These are phyloP conservation scores for Trichoderma atroviride DNA, from an alignment of 2,329 filamentous ascomycete genomes.

Conservation along the genomic window DNA sequence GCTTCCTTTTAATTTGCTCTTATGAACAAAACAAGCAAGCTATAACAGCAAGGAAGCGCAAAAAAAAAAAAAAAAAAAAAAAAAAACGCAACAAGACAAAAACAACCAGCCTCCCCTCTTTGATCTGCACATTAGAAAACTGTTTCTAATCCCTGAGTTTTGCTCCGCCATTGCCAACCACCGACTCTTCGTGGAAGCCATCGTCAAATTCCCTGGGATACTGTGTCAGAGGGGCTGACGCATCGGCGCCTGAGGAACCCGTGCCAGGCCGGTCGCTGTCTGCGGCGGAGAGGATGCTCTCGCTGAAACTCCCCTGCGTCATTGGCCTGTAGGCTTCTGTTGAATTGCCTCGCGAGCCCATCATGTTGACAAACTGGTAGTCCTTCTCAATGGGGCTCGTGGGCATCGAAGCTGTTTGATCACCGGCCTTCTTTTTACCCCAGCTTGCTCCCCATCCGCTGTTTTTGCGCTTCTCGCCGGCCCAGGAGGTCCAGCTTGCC, in stretches of 20 bases:
- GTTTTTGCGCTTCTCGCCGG: slow-evolving; percentile 72
- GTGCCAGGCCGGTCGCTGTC: slow-evolving; percentile 37
- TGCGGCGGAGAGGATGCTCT: slow-evolving; percentile 48
- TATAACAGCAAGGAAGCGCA: background rate
- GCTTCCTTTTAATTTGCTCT: background rate
- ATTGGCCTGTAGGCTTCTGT: slow-evolving; percentile 38
- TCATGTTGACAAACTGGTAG: slow-evolving; percentile 43
- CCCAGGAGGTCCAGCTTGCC: slow-evolving; percentile 70
- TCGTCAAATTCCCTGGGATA: slow-evolving; percentile 22
- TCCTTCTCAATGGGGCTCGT: slow-evolving; percentile 44
- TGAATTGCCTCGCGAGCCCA: slow-evolving; percentile 35
- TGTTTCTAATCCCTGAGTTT: slow-evolving; percentile 1
- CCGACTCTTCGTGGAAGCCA: slow-evolving; percentile 22
- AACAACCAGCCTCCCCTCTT: background rate
- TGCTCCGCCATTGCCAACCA: slow-evolving; percentile 17
- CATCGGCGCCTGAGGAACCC: slow-evolving; percentile 25
- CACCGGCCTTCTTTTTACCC: slow-evolving; percentile 39
- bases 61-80: background rate
- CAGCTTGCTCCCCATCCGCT: slow-evolving; percentile 50
- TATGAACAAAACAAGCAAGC: background rate
- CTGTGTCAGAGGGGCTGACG: slow-evolving; percentile 9
- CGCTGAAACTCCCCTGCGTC: slow-evolving; percentile 49
- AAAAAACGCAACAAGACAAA: background rate
- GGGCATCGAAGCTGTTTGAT: slow-evolving; percentile 39
- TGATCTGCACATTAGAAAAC: background rate